phyloP scores from a whole-genome alignment of 441 rosid species.

The Bocquillonia castaneifolia region DNA sequence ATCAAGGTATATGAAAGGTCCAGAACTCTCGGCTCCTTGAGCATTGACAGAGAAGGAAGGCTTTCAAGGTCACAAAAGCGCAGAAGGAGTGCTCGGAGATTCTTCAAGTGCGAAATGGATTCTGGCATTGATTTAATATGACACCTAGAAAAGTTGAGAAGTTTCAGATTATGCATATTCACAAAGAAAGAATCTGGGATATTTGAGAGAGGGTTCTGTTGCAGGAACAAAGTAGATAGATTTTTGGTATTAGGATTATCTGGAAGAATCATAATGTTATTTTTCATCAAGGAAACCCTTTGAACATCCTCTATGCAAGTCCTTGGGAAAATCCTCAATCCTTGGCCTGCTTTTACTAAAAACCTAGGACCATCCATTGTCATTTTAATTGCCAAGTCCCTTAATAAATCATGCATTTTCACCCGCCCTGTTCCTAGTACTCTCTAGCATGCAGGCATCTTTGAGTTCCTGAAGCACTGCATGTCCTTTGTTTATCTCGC shows the following conservation, averaged over 20 bases:
- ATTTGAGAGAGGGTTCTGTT: constrained; percentile 13
- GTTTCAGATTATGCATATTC: constrained; percentile 10
- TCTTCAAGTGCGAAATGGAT: constrained; percentile 14
- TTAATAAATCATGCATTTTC: constrained; percentile 28
- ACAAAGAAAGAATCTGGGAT: constrained; percentile 18
- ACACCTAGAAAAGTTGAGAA: constrained; percentile 14
- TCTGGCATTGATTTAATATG: constrained; percentile 11
- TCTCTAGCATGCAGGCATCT: constrained; percentile 25
- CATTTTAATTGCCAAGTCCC: constrained; percentile 27
- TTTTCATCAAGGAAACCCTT: constrained; percentile 24
- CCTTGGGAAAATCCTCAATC: background rate
- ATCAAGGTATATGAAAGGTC: constrained; percentile 12
- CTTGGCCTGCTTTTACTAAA: constrained; percentile 17
- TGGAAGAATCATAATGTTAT: constrained; percentile 9
- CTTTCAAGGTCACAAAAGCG: background rate
- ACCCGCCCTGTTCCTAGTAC: constrained; percentile 1
- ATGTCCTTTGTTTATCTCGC: constrained; percentile 5
- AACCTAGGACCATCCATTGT: constrained; percentile 7
- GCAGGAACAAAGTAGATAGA: constrained; percentile 18
- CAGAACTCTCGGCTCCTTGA: constrained; percentile 18
- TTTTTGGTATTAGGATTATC: background rate
- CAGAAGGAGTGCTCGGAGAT: constrained; percentile 13
- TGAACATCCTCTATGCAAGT: constrained; percentile 14
- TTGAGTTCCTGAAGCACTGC: constrained; percentile 20
- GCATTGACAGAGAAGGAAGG: constrained; percentile 18